Evolutionary conservation across 306 rosid genomes (phyloP), one percentile per base, ranked within the genome.

Genomic region (Carpinus fangiana): DNA sequence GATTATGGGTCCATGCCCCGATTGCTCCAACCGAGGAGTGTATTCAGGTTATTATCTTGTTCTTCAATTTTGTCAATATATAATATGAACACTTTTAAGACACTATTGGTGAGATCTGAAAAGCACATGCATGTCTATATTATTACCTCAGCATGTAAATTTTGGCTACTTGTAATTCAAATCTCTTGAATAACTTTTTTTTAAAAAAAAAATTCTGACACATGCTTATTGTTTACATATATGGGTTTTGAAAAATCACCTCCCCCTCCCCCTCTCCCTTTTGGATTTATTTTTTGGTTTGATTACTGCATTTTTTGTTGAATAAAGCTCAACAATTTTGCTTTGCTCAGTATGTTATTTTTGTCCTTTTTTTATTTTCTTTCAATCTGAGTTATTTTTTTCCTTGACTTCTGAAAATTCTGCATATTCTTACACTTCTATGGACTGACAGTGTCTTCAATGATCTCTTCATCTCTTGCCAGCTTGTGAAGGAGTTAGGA

Each of bases 11-110:
- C 65, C 99, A 96, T 85, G 99, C 98, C 13, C 99, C 99, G 55
- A 84, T 96, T 50, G 98, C 99, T 81, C 97, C 99, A 36, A 96
- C 99, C n/a, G 88, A 96, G 46, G 99, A 96, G 86, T 96, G 99
- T 77, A 89, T 93, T 77, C 91, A 93, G 97, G 99, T 93, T 78
- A 80, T 48, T 65, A 78, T 74, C 78, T 72, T 73, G 52, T 59
- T 82, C 31, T 54, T 62, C 34, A 45, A 51, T 86, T 61, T 86
- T 68, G 18, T 50, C 34, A 52, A 52, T 56, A 34, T 69, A 17
- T 72, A 36, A 12, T 50, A 36, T 64, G 67, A 56, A 57, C 76
- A 74, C 31, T 55, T 74, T 18, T 46, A 70, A 56, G 72, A 66
- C 66, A 59, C 75, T 65, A 77, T 66, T 66, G 52, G 52, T 43